Conservation (phyloP, 1,284 basidiomycete genomes). For the Rhodotorula sp. region DNA sequence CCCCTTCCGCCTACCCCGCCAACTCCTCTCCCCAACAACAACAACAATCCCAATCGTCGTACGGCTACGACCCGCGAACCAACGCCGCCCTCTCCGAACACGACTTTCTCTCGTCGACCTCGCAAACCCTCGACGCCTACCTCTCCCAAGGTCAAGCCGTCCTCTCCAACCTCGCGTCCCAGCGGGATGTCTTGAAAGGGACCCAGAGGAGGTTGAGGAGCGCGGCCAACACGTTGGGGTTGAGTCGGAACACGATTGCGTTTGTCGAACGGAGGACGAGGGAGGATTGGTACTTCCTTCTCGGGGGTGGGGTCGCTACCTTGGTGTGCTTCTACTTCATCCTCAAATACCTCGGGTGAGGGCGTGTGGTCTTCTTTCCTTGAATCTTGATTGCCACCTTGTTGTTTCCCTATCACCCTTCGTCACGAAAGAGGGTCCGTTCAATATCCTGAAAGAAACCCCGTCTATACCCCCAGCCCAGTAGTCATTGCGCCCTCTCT, state of each 20-base stretch:
- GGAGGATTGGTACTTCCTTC: slow-evolving; percentile 83
- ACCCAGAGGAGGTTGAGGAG: slow-evolving; percentile 78
- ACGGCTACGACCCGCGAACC: slow-evolving; percentile 45
- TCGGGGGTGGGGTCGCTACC: slow-evolving; percentile 76
- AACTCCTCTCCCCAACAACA: background rate
- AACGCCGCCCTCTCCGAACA: slow-evolving; percentile 79
- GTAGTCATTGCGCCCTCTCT: too few relatives aligned
- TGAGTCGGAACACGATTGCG: slow-evolving; percentile 86
- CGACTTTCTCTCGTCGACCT: slow-evolving; percentile 76
- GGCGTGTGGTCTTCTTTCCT: background rate
- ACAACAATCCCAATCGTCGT: background rate
- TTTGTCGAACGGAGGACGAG: slow-evolving; percentile 92
- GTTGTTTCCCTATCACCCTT: background rate
- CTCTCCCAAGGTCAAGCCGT: slow-evolving; percentile 85
- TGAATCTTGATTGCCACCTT: background rate
- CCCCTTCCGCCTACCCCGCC: slow-evolving; percentile 2
- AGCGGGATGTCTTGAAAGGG: slow-evolving; percentile 82
- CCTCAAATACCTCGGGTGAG: slow-evolving; percentile 78
- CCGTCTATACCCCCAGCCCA: too few relatives aligned
- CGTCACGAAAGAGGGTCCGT: too few relatives aligned
- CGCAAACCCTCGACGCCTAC: slow-evolving; percentile 79
- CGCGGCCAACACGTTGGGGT: slow-evolving; percentile 86
- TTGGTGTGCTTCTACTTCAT: slow-evolving; percentile 88
- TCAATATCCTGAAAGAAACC: too few relatives aligned
- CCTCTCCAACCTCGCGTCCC: slow-evolving; percentile 83